Base-by-base conservation (phyloP, 495 filamentous ascomycete species). In the Zalerion maritima region DNA sequence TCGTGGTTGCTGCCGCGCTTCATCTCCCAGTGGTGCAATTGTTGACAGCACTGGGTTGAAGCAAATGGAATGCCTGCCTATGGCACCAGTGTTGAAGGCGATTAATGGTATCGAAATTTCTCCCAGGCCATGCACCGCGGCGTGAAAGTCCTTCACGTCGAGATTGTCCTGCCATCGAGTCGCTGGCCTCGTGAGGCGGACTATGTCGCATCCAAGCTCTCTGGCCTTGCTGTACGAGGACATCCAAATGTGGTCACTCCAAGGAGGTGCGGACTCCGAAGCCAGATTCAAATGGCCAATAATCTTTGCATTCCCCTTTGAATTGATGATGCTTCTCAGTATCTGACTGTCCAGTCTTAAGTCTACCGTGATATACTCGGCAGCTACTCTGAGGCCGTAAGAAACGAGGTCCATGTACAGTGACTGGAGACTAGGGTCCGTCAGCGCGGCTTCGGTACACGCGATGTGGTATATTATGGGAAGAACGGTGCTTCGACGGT, bases 301-400 rank as follows among this genome's bases (percentile, higher is more conserved):
- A n/a, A 83, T 66, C 36, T 79, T 81, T 2, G 78, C 80, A 15
- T 60, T 61, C 2, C 81, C 80, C 32, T 69, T 66, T 36, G 47
- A 58, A 13, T 51, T 43, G 7, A 83, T 50, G 23, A 81, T 53
- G 8, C 60, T 59, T 8, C 60, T 50, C 5, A 77, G 46, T 3
- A 62, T 43, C 1, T 56, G 49, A 2, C 73, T 49, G 22, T 64
- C 55, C 23, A 73, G 61, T 15, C 61, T 62, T 6, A 85, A 47
- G 37, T 84, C 75, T 0, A 84, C 46, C 25, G 70, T 71, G 14
- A 80, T 40, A 49, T 80, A 86, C 39, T 89, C 81, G 8, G 81
- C 75, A 0, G 67, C 76, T 10, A 89, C 57, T 4, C 79, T 70
- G 12, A 85, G 52, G 2, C 74, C 77, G 33, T 81, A 72, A 20